A percentile compares a stretch with the other conserved stretches of the same genome.
phyloP scores from a whole-genome alignment of 805 yeast genomes.

The Lachancea dasiensis region DNA sequence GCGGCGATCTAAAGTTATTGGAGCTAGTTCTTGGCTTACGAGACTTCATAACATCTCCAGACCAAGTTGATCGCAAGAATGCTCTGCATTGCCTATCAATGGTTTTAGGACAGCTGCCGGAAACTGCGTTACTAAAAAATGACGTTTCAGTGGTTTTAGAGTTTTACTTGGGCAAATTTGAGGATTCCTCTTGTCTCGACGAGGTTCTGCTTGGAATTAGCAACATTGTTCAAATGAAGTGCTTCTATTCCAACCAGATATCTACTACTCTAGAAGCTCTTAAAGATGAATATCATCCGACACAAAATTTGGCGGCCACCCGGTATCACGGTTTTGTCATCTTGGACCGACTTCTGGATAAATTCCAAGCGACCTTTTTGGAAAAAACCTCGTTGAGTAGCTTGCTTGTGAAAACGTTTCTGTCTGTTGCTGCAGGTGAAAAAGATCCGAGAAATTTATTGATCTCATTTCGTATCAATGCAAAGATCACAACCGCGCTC shows the following conservation, averaged over 20 bases:
- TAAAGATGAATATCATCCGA: constrained; percentile 44
- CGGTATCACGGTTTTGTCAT: constrained; percentile 55
- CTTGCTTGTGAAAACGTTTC: constrained; percentile 48
- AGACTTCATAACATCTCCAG: constrained; percentile 56
- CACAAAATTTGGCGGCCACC: constrained; percentile 52
- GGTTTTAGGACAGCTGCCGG: constrained; percentile 30
- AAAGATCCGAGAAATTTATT: constrained; percentile 90
- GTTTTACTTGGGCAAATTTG: constrained; percentile 61
- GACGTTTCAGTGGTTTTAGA: constrained; percentile 37
- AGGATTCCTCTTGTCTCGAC: constrained; percentile 50
- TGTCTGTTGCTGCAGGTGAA: constrained; percentile 75
- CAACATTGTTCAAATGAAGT: constrained; percentile 47
- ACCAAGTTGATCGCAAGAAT: constrained; percentile 44
- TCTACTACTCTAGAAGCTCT: constrained; percentile 36
- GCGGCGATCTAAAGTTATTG: constrained; percentile 35
- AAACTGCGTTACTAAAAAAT: constrained; percentile 32
- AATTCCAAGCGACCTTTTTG: constrained; percentile 22
- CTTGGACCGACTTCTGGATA: constrained; percentile 34
- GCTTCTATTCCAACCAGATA: constrained; percentile 36
- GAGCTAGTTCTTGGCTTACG: constrained; percentile 55
- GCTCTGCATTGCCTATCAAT: constrained; percentile 42
- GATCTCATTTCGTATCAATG: constrained; percentile 55
- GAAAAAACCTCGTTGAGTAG: constrained; percentile 30
- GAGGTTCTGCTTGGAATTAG: constrained; percentile 50
- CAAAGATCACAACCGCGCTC: constrained; percentile 36